Evolutionary conservation across 75 land plant genomes (phyloP).

Genomic region (Sequoia sempervirens): DNA sequence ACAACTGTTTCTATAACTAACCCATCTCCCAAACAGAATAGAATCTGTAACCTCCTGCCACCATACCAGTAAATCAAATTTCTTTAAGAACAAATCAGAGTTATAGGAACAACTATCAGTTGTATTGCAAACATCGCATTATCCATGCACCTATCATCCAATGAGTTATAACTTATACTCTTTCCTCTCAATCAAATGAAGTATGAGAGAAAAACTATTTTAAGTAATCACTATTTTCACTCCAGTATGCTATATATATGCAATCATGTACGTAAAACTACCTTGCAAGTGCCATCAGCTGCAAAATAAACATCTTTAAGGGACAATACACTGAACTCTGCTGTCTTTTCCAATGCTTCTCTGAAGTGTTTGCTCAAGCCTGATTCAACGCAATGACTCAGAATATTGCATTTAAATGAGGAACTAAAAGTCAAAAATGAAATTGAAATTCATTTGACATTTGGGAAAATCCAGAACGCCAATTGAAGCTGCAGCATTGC

Average conservation of each 20-base stretch:
- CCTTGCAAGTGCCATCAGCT: constrained; percentile 92
- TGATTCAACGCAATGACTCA: constrained; percentile 7
- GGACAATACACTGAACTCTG: constrained; percentile 62
- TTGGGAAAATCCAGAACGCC: neutral
- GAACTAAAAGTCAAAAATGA: neutral
- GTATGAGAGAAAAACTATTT: neutral
- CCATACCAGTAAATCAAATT: constrained; percentile 29
- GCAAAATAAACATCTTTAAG: constrained; percentile 55
- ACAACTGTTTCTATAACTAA: constrained; percentile 78
- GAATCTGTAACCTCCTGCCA: constrained; percentile 71
- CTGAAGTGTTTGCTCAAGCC: constrained; percentile 63
- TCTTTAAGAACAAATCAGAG: constrained; percentile 2
- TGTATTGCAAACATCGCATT: neutral
- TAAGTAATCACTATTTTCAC: neutral
- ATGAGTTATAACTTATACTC: neutral
- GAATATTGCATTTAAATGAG: neutral
- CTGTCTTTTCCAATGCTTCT: constrained; percentile 46
- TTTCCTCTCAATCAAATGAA: neutral
- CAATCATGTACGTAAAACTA: constrained; percentile 15
- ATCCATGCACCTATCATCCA: neutral
- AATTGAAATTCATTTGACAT: neutral
- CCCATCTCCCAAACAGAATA: constrained; percentile 65
- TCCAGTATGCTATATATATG: neutral
- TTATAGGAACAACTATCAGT: neutral
- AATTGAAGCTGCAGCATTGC: neutral